These are phyloP conservation scores for Russula emetica DNA, from an alignment of 768 basidiomycete genomes.

Conservation along the genomic window DNA sequence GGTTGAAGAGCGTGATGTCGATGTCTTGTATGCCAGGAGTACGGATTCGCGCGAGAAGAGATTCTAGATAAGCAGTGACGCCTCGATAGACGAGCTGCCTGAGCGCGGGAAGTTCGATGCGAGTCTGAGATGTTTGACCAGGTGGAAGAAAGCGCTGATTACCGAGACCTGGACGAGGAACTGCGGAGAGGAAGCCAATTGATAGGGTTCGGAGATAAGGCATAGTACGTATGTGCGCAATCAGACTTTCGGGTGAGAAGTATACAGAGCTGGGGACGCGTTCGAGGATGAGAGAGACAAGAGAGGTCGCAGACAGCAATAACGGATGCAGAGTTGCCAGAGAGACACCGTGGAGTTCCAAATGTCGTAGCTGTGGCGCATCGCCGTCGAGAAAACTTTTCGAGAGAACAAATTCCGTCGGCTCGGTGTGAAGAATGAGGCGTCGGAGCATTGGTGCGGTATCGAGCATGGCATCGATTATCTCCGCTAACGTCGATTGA, in stretches of 20 bases:
- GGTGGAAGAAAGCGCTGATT: background rate
- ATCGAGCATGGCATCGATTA: conserved; percentile 7
- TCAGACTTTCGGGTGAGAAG: conserved; percentile 14
- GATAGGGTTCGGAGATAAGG: conserved; percentile 10
- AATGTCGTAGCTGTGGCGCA: conserved; percentile 11
- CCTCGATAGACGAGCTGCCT: conserved; percentile 17
- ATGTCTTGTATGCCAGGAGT: conserved; percentile 12
- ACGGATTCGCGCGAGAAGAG: conserved; percentile 11
- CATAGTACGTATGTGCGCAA: conserved; percentile 10
- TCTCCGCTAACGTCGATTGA: background rate
- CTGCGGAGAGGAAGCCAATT: conserved; percentile 15
- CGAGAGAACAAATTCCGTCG: conserved; percentile 14
- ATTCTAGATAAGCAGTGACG: conserved; percentile 13
- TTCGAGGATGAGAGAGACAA: conserved; percentile 19
- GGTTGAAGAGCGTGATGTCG: conserved; percentile 17
- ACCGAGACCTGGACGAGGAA: conserved; percentile 15
- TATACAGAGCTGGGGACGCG: conserved; percentile 16
- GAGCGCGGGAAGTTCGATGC: conserved; percentile 13
- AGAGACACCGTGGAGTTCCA: conserved; percentile 14
- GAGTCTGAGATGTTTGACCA: background rate
- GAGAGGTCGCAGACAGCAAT: conserved; percentile 9
- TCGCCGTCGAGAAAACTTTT: conserved; percentile 11
- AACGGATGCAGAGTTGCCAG: conserved; percentile 8
- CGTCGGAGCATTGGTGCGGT: conserved; percentile 10
- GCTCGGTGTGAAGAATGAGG: conserved; percentile 16